Evolutionary conservation across 352 stramenopile genomes (phyloP), one percentile per base, ranked within the genome.

Genomic region (Globisporangium lucens): DNA sequence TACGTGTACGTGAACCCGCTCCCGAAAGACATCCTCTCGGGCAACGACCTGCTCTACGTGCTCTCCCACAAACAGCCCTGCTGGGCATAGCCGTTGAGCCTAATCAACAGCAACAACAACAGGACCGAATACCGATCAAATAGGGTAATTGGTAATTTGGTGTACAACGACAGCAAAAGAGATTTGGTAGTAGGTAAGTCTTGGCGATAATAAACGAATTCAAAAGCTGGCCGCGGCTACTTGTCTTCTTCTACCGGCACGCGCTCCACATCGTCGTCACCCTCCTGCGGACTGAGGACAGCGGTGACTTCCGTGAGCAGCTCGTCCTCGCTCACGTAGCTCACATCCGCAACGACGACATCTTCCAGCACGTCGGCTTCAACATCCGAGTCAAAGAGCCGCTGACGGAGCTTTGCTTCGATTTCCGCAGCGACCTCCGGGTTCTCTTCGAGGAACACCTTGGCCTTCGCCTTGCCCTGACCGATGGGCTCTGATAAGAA

Each of bases 1-100:
- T 95, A 90, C 57, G 86, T 93, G 27, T 95, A 93, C 60, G 83
- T 93, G 70, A 95, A 93, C 65, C 87, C 87, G 29, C 80, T 90
- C 53, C 81, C 87, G 8, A 76, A 79, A 60, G 87, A 95, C 65
- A 66, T 91, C 15, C 75, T 95, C 51, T 84, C 83, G 13, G 87
- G 85, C 20, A 89, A 95, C 70, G 87, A 95, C 65, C 63, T 94
- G 65, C 80, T 95, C 22, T 95, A 95, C 57, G 85, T 95, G 65
- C 75, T 95, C 22, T 85, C 84, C 20, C 80, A 90, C 64, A 92
- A 91, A 62, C 87, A 95, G 62, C 87, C 87, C 1, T 88, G 74
- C 55, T 95, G 87, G 85, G 77, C 71, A 15, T 66, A 66, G 24
- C 5, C 4, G n/a, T 5, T 12, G 6, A 51, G 43, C 20, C 17